Base-by-base conservation (phyloP, 23 red algal genomes). In the Agarophyton chilense region DNA sequence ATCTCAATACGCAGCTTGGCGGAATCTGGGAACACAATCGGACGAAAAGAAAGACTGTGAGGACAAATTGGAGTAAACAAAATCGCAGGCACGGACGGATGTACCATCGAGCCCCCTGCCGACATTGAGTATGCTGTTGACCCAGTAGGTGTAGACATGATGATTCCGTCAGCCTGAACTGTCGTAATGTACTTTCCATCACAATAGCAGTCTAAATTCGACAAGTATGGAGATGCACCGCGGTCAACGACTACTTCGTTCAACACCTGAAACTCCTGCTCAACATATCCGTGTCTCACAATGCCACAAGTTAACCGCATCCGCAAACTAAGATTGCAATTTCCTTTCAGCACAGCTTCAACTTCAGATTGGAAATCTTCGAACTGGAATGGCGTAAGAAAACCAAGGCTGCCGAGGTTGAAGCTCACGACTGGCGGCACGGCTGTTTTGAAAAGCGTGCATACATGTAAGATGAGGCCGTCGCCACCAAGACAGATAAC, bases 41-140 rank as follows among this genome's bases (percentile, higher is more conserved):
- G 97, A 4, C 97, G 83, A 73, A 99, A 99, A 24, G 97, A 99
- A 43, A 99, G 78, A 32, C 92, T 89, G 25, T 84, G 81, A 18
- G 83, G 83, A 89, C 89, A 90, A 60, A 93, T 97, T 10, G 97
- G 97, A 16, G 97, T 99, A 54, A 99, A 92, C 64, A 99, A 74
- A 76, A 99, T 99, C 24, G 97, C 93, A 52, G 97, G 97, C n/a
- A 99, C 97, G 17, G 93, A 94, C n/a, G 97, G 97, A 88, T 99
- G 97, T 40, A 99, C 93, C 97, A 99, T 99, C 22, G 93, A 96
- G 36, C 97, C 97, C 19, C 95, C 93, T 40, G 97, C 97, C 50
- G 88, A 91, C 88, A 91, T 82, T 21, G 77, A 91, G 82, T 99
- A 99, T 4, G 97, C 97, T 11, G 97, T 99, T 19, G 97, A 99